phyloP scores from a whole-genome alignment of 805 yeast genomes.

The Pichia eremophila region DNA sequence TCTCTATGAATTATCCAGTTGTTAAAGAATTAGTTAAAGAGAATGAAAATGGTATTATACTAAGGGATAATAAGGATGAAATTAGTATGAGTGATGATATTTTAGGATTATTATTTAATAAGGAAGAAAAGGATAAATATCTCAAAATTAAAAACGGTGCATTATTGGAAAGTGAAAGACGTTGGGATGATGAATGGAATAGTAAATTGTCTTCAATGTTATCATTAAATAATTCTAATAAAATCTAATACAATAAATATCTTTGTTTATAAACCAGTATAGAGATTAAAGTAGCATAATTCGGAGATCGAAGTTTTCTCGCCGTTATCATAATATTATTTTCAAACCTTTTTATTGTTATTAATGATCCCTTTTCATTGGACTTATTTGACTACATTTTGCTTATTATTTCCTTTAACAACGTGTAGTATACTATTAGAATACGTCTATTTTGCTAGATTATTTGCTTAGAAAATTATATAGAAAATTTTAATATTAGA shows the following conservation, averaged over 20 bases:
- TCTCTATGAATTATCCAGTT: conserved; percentile 69
- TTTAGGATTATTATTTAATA: conserved; percentile 15
- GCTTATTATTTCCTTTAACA: too few species aligned
- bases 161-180: conserved; percentile 47
- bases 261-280: too few species aligned
- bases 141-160: conserved; percentile 58
- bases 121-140: conserved; percentile 15
- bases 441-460: too few species aligned
- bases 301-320: too few species aligned
- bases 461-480: too few species aligned
- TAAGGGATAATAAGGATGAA: conserved; percentile 29
- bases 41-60: conserved; percentile 58
- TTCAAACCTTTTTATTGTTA: too few species aligned
- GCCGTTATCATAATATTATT: too few species aligned
- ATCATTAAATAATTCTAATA: background rate
- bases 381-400: too few species aligned
- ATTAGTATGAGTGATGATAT: conserved; percentile 35
- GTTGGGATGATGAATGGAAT: conserved; percentile 79
- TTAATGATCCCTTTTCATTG: too few species aligned
- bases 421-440: too few species aligned
- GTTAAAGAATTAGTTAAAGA: conserved; percentile 67
- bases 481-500: too few species aligned
- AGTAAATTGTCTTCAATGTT: conserved; percentile 31
- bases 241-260: background rate
- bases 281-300: too few species aligned